Evolutionary conservation across 129 eudicot genomes (phyloP).

Genomic region (Dittrichia graveolens): DNA sequence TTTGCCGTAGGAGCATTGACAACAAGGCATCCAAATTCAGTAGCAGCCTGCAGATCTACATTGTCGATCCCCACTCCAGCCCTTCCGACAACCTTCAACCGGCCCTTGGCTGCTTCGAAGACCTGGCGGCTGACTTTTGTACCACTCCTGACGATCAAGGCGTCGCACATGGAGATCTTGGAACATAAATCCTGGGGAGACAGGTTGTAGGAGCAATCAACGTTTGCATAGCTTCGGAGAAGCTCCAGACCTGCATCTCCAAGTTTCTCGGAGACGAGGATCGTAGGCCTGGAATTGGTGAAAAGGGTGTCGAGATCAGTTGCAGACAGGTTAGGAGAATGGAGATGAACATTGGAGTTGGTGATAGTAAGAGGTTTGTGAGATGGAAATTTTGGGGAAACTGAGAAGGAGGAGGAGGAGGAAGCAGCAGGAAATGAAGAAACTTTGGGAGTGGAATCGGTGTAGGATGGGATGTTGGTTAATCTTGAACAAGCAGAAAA

Average conservation of each 20-base stretch:
- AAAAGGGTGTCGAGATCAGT: conserved; percentile 31
- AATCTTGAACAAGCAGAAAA: conserved; percentile 10
- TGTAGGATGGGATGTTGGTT: background rate
- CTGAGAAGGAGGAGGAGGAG: too few relatives aligned
- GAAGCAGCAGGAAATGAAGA: background rate
- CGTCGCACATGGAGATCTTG: conserved; percentile 57
- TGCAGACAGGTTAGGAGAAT: conserved; percentile 24
- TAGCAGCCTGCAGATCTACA: conserved; percentile 82
- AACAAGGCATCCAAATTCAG: conserved; percentile 74
- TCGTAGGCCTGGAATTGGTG: conserved; percentile 41
- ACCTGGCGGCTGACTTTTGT: conserved; percentile 70
- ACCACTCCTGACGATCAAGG: conserved; percentile 75
- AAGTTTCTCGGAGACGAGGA: conserved; percentile 76
- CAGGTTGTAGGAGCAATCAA: conserved; percentile 59
- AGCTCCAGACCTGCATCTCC: conserved; percentile 71
- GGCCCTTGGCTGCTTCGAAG: conserved; percentile 69
- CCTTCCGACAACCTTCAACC: conserved; percentile 74
- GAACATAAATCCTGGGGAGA: conserved; percentile 55
- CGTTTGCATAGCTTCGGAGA: conserved; percentile 46
- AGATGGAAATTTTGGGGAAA: background rate
- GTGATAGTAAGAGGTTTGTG: conserved; percentile 15
- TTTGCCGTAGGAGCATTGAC: conserved; percentile 91
- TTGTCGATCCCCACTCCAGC: conserved; percentile 86
- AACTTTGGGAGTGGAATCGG: background rate
- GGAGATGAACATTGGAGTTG: conserved; percentile 37